Evolutionary conservation across 441 rosid species (phyloP).

Genomic region (Bocquillonia castaneifolia): DNA sequence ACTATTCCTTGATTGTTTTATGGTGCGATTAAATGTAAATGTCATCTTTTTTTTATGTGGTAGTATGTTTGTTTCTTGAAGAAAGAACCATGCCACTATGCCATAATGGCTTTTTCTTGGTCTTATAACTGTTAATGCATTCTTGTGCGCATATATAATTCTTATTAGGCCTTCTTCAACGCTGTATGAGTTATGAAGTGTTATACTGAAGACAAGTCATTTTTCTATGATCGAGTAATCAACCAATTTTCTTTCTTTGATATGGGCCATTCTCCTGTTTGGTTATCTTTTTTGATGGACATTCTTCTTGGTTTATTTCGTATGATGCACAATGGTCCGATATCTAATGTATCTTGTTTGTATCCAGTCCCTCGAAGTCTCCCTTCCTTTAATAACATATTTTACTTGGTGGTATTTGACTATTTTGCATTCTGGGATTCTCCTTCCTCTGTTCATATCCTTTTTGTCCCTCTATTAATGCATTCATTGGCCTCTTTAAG

Average conservation of each 20-base stretch:
- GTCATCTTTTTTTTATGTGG: no score
- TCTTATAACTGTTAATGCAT: neutral
- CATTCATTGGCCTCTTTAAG: neutral
- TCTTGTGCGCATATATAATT: no score
- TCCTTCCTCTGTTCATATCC: neutral
- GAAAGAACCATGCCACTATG: neutral
- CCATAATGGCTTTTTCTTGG: neutral
- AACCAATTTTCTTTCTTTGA: neutral
- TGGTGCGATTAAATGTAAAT: no score
- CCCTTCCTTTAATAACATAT: neutral
- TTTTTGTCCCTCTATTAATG: neutral
- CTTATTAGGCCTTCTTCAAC: neutral
- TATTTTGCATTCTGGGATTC: neutral
- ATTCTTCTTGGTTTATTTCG: neutral
- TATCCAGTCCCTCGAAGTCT: neutral
- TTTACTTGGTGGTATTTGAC: neutral
- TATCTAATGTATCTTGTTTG: neutral
- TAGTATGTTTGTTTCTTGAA: neutral
- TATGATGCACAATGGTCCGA: neutral
- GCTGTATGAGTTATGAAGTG: neutral
- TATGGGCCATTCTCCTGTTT: neutral
- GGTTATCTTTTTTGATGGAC: neutral
- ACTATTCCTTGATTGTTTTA: no score
- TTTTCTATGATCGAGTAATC: neutral
- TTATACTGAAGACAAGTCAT: neutral